Base-by-base conservation (phyloP, 2,329 filamentous ascomycete species). In the Fusarium domesticum region DNA sequence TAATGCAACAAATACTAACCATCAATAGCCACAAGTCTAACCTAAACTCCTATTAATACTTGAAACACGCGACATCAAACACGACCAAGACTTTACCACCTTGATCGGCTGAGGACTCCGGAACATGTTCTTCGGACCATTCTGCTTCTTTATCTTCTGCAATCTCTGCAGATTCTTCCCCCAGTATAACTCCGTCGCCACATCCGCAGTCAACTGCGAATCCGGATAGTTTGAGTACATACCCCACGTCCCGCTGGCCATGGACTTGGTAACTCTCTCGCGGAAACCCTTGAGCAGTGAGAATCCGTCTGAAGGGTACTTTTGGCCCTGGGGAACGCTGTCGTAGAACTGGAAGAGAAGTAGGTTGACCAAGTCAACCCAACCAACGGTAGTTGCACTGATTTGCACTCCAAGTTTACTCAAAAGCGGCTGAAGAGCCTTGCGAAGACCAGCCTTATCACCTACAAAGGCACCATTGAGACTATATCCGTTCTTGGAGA, bases 311-410 rank as follows among this genome's bases (percentile, higher is more conserved):
- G 50, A 37, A 0, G 68, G 68, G 39, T 68, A 72, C 7, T 48
- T 37, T 1, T 37, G 18, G 4, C 44, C 51, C 10, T 47, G 37
- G 0, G 51, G 35, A 2, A 62, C 63, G 3, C 68, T 61, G 55
- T 78, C 74, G 43, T 71, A 70, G 40, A 77, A 68, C 54, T 80
- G 73, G 43, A 73, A 75, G 6, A 80, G 71, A 2, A 76, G 68
- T 11, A 78, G 68, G 10, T 51, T 37, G 2, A 65, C 45, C 1
- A 57, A 38, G 3, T 58, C 45, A 2, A 64, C 50, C 64, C 64
- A 66, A 3, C 43, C 43, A 0, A 62, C 45, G 2, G 59, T 56
- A 0, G 12, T 48, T 0, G 53, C 47, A 6, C 18, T 40, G 5
- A 46, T 36, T n/a, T 54, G 47, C 0, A 43, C 51, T 1, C 50